Evolutionary conservation across 495 filamentous ascomycete species (phyloP).

Genomic region (Penicillium cosmopolitanum): DNA sequence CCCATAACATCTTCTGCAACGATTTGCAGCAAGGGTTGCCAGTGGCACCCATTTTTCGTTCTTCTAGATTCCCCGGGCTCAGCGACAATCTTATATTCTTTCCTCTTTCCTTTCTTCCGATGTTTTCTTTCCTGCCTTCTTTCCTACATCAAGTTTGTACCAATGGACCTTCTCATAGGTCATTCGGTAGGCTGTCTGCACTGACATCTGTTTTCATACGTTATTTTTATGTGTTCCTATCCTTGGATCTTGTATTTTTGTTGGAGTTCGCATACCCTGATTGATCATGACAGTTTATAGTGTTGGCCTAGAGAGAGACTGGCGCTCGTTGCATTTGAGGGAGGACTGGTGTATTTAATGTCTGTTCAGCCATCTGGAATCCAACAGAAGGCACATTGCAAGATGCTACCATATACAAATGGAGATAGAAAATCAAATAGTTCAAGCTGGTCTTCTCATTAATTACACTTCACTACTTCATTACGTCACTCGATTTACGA

Average conservation of each 20-base stretch:
- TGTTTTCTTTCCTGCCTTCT: conserved; percentile 10
- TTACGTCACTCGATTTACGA: background rate
- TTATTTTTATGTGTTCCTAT: conserved; percentile 2
- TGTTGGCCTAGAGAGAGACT: conserved; percentile 21
- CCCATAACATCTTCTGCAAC: conserved; percentile 9
- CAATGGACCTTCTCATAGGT: conserved; percentile 12
- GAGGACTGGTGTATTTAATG: conserved; percentile 10
- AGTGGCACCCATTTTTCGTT: conserved; percentile 20
- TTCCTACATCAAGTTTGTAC: conserved; percentile 20
- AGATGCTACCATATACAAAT: background rate
- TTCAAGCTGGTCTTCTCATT: too few species aligned
- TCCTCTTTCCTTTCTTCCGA: conserved; percentile 15
- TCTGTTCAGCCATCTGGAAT: conserved; percentile 8
- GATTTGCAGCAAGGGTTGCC: conserved; percentile 20
- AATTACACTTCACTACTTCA: background rate
- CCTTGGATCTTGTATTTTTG: conserved; percentile 3
- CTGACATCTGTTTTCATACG: conserved; percentile 10
- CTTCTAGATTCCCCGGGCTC: conserved; percentile 36
- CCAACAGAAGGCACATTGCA: background rate
- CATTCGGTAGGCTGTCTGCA: conserved; percentile 12
- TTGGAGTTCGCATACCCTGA: conserved; percentile 22
- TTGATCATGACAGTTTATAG: conserved; percentile 18
- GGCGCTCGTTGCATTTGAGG: conserved; percentile 14
- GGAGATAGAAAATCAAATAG: background rate
- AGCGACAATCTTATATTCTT: conserved; percentile 26